Evolutionary conservation across 345 rosid genomes (phyloP).

Genomic region (Rubroshorea leprosula): DNA sequence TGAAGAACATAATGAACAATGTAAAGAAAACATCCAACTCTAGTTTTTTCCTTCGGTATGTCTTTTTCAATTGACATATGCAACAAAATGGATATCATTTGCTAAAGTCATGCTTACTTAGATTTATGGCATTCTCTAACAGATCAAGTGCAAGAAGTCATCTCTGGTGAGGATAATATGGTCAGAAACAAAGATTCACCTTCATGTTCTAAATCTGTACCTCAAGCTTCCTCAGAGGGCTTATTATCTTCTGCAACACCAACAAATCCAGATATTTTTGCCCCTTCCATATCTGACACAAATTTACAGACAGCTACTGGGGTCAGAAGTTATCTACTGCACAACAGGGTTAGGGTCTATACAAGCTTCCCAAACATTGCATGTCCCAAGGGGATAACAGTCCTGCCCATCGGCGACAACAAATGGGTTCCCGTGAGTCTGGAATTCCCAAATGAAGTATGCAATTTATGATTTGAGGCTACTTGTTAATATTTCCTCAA

Average conservation of each 20-base stretch:
- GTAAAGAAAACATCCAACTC: background rate
- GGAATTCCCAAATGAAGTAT: background rate
- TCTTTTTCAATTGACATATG: background rate
- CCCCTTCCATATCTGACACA: background rate
- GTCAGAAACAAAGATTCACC: background rate
- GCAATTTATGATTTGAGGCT: no score
- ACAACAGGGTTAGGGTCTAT: background rate
- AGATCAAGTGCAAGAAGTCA: background rate
- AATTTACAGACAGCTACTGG: background rate
- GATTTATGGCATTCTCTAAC: no score
- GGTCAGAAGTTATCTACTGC: background rate
- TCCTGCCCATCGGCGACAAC: background rate
- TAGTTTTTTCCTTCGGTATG: background rate
- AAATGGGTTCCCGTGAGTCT: background rate
- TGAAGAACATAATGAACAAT: background rate
- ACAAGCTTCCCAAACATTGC: background rate
- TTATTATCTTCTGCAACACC: no score
- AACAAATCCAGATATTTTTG: background rate
- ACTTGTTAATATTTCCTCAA: no score
- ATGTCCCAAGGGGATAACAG: background rate
- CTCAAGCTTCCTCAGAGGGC: background rate
- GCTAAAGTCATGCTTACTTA: background rate
- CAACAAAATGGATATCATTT: background rate
- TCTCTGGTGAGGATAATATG: background rate
- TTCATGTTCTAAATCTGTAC: background rate